Conservation (phyloP, 768 basidiomycete genomes). For the Rhodocollybia butyracea region DNA sequence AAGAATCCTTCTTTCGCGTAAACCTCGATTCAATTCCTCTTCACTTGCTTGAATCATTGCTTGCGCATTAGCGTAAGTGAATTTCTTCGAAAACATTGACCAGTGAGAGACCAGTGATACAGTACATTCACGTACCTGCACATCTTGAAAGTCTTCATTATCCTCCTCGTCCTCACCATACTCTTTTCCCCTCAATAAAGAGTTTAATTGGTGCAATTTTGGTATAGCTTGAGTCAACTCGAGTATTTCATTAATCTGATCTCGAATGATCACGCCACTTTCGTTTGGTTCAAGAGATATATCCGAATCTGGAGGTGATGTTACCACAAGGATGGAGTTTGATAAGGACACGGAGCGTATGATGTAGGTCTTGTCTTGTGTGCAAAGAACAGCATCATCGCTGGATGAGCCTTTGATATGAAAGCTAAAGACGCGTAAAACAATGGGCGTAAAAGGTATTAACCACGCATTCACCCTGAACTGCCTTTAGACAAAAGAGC, state of each 20-base stretch:
- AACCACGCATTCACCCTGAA: constrained; percentile 11
- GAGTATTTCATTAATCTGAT: constrained; percentile 79
- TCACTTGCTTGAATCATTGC: constrained; percentile 81
- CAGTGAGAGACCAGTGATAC: background rate
- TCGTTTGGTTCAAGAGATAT: constrained; percentile 32
- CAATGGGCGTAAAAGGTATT: constrained; percentile 5
- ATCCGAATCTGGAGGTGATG: constrained; percentile 34
- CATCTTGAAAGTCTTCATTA: constrained; percentile 15
- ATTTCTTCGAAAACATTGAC: background rate
- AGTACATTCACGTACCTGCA: background rate
- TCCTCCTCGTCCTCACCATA: constrained; percentile 70
- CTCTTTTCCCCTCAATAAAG: constrained; percentile 57
- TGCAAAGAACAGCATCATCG: constrained; percentile 92
- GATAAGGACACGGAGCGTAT: constrained; percentile 87
- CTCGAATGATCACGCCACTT: constrained; percentile 58
- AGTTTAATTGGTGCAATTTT: constrained; percentile 62
- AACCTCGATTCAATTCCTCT: constrained; percentile 58
- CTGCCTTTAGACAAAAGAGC: constrained; percentile 28
- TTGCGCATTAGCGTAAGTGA: constrained; percentile 62
- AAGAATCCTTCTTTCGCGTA: constrained; percentile 70
- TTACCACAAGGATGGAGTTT: constrained; percentile 80
- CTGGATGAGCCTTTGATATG: constrained; percentile 76
- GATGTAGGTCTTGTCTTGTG: constrained; percentile 71
- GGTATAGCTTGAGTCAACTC: constrained; percentile 82
- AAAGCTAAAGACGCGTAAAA: constrained; percentile 41